These are phyloP conservation scores for Carex parvula DNA, from an alignment of 176 grass and related monocot species.

Conservation along the genomic window DNA sequence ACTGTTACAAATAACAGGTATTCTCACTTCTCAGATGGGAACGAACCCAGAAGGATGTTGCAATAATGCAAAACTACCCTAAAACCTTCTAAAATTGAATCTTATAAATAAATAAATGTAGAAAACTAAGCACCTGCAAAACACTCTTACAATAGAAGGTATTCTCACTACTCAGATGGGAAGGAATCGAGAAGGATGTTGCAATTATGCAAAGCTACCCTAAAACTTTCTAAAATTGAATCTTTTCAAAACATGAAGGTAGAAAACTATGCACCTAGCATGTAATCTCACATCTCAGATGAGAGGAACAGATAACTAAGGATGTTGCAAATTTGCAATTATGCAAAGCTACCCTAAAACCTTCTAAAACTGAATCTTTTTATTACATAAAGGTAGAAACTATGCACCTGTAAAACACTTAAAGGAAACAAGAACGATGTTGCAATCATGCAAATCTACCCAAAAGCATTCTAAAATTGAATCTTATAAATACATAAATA, in stretches of 20 bases:
- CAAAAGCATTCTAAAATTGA: neutral
- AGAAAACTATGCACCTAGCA: too few relatives aligned
- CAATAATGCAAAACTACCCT: neutral
- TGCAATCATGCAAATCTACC: neutral
- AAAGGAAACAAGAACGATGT: neutral
- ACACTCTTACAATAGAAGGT: too few relatives aligned
- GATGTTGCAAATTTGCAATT: too few relatives aligned
- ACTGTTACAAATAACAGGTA: conserved; percentile 97
- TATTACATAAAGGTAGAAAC: neutral
- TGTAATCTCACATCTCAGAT: too few relatives aligned
- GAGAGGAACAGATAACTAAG: too few relatives aligned
- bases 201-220: neutral
- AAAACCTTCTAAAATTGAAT: neutral
- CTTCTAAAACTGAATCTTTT: neutral
- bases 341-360: neutral
- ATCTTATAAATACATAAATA: neutral
- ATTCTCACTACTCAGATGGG: too few relatives aligned
- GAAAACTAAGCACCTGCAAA: too few relatives aligned
- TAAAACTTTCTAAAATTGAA: neutral
- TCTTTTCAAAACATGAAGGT: neutral
- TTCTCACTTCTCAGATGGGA: conserved; percentile 13
- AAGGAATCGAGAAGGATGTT: too few relatives aligned
- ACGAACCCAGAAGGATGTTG: too few relatives aligned
- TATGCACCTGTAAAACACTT: conserved; percentile 87
- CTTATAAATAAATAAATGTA: neutral